Evolutionary conservation across 441 rosid genomes (phyloP).

Genomic region (Bocquillonia castaneifolia): DNA sequence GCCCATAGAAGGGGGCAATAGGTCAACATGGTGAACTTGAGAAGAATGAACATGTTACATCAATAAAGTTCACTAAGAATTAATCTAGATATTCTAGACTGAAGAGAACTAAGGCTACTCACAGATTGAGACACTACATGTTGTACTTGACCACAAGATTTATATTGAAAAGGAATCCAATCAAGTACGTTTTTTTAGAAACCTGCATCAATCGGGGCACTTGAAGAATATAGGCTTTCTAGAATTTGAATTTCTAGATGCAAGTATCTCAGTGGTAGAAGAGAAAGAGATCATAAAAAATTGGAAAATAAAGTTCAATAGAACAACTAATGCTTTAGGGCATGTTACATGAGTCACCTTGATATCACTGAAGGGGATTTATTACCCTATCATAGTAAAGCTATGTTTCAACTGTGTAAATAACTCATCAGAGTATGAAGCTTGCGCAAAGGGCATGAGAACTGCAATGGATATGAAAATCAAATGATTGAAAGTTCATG

Average conservation of each 20-base stretch:
- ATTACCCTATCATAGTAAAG: neutral
- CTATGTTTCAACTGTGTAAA: neutral
- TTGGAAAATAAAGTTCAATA: neutral
- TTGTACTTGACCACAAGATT: neutral
- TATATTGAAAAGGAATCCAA: neutral
- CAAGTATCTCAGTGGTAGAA: neutral
- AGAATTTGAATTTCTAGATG: neutral
- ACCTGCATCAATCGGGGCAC: conserved; percentile 28
- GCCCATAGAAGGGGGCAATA: conserved; percentile 21
- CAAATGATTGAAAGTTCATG: neutral
- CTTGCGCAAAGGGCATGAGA: neutral
- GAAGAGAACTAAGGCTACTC: no score
- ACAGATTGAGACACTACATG: conserved; percentile 8
- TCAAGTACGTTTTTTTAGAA: conserved; percentile 2
- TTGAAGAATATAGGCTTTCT: neutral
- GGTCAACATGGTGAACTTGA: neutral
- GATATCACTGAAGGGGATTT: neutral
- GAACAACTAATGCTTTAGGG: neutral
- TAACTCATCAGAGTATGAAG: neutral
- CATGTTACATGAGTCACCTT: neutral
- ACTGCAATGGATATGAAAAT: neutral
- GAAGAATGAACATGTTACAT: neutral
- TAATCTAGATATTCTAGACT: neutral
- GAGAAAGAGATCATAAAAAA: neutral
- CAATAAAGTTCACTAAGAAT: neutral